These are phyloP conservation scores for Colletotrichum sp. DNA, from an alignment of 2,329 filamentous ascomycete species.

Conservation along the genomic window DNA sequence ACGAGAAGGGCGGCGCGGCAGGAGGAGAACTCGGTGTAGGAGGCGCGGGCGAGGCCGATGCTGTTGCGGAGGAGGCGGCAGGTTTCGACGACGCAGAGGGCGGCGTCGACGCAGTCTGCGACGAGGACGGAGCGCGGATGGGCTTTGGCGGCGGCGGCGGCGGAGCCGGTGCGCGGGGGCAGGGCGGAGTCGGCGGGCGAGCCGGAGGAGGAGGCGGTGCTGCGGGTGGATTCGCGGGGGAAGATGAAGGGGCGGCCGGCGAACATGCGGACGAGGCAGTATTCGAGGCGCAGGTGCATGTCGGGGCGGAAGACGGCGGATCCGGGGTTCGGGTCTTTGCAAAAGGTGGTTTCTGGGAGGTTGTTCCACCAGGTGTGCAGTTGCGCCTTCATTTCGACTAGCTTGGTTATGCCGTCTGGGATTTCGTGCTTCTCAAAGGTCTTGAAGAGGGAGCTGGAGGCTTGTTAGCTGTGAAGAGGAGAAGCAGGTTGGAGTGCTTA, in stretches of 20 bases:
- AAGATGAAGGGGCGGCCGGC: conserved; percentile 60
- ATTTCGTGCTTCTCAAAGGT: conserved; percentile 35
- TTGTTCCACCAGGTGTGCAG: conserved; percentile 43
- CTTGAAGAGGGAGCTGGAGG: conserved; percentile 36
- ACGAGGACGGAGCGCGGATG: conserved; percentile 46
- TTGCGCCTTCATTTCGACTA: conserved; percentile 40
- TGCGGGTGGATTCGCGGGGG: conserved; percentile 30
- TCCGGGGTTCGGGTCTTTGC: conserved; percentile 43
- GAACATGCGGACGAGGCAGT: conserved; percentile 58
- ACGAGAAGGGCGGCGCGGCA: conserved; percentile 59
- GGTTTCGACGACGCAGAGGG: conserved; percentile 54
- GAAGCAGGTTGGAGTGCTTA: conserved; percentile 17
- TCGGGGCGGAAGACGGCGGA: conserved; percentile 50
- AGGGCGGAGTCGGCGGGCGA: conserved; percentile 30
- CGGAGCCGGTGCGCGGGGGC: conserved; percentile 23
- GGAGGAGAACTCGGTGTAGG: conserved; percentile 61
- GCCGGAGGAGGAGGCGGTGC: conserved; percentile 33
- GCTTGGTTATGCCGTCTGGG: conserved; percentile 34
- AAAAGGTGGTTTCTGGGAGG: conserved; percentile 34
- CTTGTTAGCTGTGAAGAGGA: not conserved
- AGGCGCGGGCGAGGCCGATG: conserved; percentile 58
- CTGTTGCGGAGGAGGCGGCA: conserved; percentile 54
- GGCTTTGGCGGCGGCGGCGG: conserved; percentile 21
- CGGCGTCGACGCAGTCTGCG: conserved; percentile 57
- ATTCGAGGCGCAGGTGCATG: conserved; percentile 57